Evolutionary conservation across 2,329 filamentous ascomycete species (phyloP), one percentile per base, ranked within the genome.

Genomic region (Torrubiella hemipterigena): DNA sequence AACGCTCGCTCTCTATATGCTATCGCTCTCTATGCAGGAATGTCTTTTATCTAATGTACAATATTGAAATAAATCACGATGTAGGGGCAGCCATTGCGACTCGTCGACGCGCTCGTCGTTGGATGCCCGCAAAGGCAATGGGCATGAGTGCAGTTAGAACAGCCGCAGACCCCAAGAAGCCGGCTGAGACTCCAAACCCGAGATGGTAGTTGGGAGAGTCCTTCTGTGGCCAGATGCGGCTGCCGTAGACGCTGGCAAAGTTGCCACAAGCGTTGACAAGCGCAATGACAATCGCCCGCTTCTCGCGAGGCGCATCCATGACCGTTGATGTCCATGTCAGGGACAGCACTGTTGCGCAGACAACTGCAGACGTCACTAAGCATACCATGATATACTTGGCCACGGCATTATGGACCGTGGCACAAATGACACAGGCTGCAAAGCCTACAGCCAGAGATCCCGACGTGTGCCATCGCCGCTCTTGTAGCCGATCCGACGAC

Each of bases 221-320:
- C 4, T 28, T 29, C 14, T 36, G 39, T n/a, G 47, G 48, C 48
- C 48, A 50, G 23, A 51, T 47, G 0, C 47, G 38, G 26, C 47
- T 50, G 3, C 48, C 47, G 28, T 51, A 51, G 11, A 51, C 45
- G 17, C 44, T 47, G 11, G 46, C 47, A n/a, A 49, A 44, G 37
- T 51, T 50, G 23, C 48, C 48, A 31, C 50, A 46, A 1, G 47
- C 46, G 31, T 51, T 51, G 30, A 50, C 46, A n/a, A 50, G 31
- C 5, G 48, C 47, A 15, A 51, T 38, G n/a, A 49, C 47, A 17
- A 51, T 44, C 14, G 48, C 46, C n/a, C 48, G 40, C 47, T 51
- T 51, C 32, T 49, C 48, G 7, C 46, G 39, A 4, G 48, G 48
- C 31, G 47, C 33, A 22, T 36, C 39, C 20, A 50, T 40, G n/a